Conservation (phyloP, 2,329 filamentous ascomycete genomes). For the Pseudocercospora crystallina region DNA sequence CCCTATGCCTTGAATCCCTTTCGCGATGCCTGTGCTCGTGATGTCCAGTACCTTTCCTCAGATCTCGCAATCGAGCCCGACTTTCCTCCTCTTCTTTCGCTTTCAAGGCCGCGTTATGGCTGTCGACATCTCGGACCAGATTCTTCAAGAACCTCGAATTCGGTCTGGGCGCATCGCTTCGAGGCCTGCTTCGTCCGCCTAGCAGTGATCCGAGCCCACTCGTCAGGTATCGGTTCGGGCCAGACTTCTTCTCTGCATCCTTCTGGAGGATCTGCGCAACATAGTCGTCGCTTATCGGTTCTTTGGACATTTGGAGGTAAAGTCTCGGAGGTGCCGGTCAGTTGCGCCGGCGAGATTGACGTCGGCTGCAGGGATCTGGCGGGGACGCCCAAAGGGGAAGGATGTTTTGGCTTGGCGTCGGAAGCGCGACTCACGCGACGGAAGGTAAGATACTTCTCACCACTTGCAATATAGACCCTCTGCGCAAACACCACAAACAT, state of each 20-base stretch:
- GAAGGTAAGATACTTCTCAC: too few relatives aligned
- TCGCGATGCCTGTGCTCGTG: slow-evolving; percentile 6
- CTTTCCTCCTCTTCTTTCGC: slow-evolving; percentile 83
- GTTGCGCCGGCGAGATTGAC: too few relatives aligned
- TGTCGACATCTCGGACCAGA: slow-evolving; percentile 81
- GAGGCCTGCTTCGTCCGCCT: slow-evolving; percentile 8
- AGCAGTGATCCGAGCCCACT: slow-evolving; percentile 14
- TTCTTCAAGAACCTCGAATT: slow-evolving; percentile 88
- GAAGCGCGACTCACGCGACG: too few relatives aligned
- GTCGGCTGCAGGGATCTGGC: not conserved
- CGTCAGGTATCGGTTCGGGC: slow-evolving; percentile 18
- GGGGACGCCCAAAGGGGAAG: too few relatives aligned
- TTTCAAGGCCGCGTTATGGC: slow-evolving; percentile 81
- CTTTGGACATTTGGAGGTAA: too few relatives aligned
- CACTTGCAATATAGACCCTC: too few relatives aligned
- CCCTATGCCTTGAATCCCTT: not conserved
- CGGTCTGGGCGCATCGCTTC: slow-evolving; percentile 66
- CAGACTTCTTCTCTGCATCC: slow-evolving; percentile 66
- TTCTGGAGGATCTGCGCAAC: slow-evolving; percentile 75
- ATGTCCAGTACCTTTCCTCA: slow-evolving; percentile 34
- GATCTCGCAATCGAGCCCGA: slow-evolving; percentile 63
- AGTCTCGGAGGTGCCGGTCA: too few relatives aligned
- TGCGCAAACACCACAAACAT: too few relatives aligned
- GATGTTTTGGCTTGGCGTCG: too few relatives aligned
- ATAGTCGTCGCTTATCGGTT: slow-evolving; percentile 64